phyloP scores from a whole-genome alignment of 1,139 yeast species.

The Blastobotrys indianensis region DNA sequence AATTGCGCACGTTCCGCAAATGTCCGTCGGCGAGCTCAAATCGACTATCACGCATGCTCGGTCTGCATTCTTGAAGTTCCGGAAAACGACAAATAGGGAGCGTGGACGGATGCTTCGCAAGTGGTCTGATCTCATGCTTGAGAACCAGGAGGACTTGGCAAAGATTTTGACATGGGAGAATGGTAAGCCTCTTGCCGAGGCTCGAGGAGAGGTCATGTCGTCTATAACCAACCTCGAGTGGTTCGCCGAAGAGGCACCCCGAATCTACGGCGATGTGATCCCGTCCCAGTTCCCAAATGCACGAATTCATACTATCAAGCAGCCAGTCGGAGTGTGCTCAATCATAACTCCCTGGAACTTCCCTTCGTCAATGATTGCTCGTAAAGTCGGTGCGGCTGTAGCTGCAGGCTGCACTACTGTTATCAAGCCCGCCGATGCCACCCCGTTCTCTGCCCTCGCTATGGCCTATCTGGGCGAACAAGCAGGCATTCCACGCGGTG shows the following conservation, averaged over 20 bases:
- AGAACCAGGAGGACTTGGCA: slow-evolving; percentile 70
- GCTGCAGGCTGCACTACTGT: slow-evolving; percentile 94
- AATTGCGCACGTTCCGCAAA: slow-evolving; percentile 53
- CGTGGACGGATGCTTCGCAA: slow-evolving; percentile 62
- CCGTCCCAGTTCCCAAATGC: slow-evolving; percentile 53
- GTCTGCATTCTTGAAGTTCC: slow-evolving; percentile 54
- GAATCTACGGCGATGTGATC: slow-evolving; percentile 66
- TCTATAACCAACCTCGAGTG: slow-evolving; percentile 81
- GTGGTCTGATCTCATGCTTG: slow-evolving; percentile 55
- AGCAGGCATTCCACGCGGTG: slow-evolving; percentile 89
- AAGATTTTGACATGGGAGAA: slow-evolving; percentile 70
- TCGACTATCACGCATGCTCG: slow-evolving; percentile 54
- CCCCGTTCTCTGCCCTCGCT: slow-evolving; percentile 84
- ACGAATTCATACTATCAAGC: slow-evolving; percentile 61
- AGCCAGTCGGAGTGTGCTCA: slow-evolving; percentile 88
- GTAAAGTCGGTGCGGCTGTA: slow-evolving; percentile 85
- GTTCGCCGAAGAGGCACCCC: slow-evolving; percentile 83
- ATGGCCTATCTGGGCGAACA: slow-evolving; percentile 62
- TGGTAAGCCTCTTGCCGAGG: slow-evolving; percentile 75
- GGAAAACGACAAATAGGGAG: slow-evolving; percentile 54
- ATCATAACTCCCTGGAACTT: slow-evolving; percentile 95
- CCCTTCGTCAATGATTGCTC: slow-evolving; percentile 89
- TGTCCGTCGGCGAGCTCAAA: slow-evolving; percentile 41
- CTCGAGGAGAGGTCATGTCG: slow-evolving; percentile 68
- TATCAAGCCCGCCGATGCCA: slow-evolving; percentile 83